Evolutionary conservation across 1,284 basidiomycete genomes (phyloP).

Genomic region (Sanghuangporus baumii): DNA sequence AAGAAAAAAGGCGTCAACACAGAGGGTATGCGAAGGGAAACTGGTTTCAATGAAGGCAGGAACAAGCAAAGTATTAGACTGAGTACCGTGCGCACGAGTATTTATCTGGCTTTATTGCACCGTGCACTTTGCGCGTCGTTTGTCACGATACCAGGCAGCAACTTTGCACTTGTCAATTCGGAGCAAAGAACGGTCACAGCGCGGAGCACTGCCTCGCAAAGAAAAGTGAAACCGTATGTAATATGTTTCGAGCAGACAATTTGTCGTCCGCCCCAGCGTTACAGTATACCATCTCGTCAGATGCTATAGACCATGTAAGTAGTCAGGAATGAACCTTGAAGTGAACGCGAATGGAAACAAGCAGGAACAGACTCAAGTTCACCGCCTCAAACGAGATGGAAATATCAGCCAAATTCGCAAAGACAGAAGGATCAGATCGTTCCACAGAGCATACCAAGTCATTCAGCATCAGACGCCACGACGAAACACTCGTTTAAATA

Average conservation of each 20-base stretch:
- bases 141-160: not conserved
- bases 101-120: not conserved
- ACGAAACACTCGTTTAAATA: no score
- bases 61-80: not conserved
- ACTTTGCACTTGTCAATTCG: not conserved
- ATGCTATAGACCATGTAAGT: no score
- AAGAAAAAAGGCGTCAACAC: not conserved
- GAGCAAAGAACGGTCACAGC: not conserved
- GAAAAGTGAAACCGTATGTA: not conserved
- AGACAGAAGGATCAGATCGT: no score
- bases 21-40: not conserved
- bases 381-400: no score
- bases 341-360: no score
- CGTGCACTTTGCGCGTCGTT: not conserved
- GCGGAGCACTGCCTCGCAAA: not conserved
- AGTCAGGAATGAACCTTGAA: no score
- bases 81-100: not conserved
- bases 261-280: no score
- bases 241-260: not conserved
- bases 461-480: no score
- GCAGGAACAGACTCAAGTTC: no score
- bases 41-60: not conserved
- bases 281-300: no score
- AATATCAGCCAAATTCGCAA: no score
- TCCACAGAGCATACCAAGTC: no score